Evolutionary conservation across 2,329 filamentous ascomycete genomes (phyloP).

Genomic region (Nectriaceae sp.): DNA sequence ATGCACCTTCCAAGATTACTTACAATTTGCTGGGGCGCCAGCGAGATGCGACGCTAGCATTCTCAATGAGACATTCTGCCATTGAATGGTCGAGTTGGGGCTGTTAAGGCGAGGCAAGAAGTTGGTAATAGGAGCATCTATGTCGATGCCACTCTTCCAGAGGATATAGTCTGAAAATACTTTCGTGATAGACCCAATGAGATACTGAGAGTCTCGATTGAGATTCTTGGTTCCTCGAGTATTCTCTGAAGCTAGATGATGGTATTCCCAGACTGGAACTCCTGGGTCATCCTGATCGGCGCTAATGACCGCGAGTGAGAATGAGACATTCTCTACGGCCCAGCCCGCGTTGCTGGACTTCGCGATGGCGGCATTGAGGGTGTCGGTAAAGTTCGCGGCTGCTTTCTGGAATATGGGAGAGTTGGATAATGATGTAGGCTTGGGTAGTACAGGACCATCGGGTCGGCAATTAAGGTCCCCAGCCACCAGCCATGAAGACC

Average conservation of each 20-base stretch:
- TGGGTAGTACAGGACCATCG: conserved; percentile 33
- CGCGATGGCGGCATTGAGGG: conserved; percentile 32
- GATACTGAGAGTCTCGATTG: conserved; percentile 40
- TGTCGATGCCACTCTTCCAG: conserved; percentile 36
- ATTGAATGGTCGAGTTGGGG: conserved; percentile 28
- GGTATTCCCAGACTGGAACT: conserved; percentile 42
- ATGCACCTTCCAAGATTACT: no score
- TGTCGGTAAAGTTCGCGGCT: conserved; percentile 27
- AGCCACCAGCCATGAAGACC: not conserved
- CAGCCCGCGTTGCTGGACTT: conserved; percentile 37
- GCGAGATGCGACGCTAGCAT: conserved; percentile 40
- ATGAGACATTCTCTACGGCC: conserved; percentile 37
- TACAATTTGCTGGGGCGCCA: no score
- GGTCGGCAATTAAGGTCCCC: conserved; percentile 30
- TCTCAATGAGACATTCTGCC: conserved; percentile 39
- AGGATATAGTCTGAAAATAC: conserved; percentile 40
- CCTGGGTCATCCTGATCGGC: conserved; percentile 27
- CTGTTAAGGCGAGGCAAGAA: conserved; percentile 36
- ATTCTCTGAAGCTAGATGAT: conserved; percentile 38
- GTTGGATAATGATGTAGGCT: conserved; percentile 24
- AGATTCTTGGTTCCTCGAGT: conserved; percentile 35
- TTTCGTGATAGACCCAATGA: conserved; percentile 44
- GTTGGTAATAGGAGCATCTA: conserved; percentile 35
- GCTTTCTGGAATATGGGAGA: conserved; percentile 32
- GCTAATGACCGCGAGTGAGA: conserved; percentile 40